Percentiles rank a stretch among this genome's conserved stretches.
Evolutionary conservation across 2,329 filamentous ascomycete genomes (phyloP).

Genomic region (Cryphonectria naterciae): DNA sequence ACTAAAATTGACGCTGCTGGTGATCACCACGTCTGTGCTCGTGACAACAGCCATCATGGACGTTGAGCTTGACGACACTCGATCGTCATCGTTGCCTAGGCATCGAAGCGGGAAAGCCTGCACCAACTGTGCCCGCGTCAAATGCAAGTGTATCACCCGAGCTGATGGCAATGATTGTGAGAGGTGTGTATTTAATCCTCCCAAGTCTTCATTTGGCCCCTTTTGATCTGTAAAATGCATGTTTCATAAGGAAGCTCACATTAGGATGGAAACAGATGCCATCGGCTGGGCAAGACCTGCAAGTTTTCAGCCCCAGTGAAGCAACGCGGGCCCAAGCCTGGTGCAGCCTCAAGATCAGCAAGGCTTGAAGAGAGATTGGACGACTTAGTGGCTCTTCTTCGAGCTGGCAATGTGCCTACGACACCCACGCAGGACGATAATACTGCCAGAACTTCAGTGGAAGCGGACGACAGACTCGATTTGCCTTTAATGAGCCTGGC

Average conservation of each 20-base stretch:
- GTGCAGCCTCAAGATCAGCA: slow-evolving; percentile 41
- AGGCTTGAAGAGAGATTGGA: slow-evolving; percentile 56
- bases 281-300: background rate
- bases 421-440: background rate
- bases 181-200: background rate
- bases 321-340: slow-evolving; percentile 41
- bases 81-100: background rate
- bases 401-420: slow-evolving; percentile 27
- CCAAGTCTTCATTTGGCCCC: background rate
- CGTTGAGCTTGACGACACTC: background rate
- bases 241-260: background rate
- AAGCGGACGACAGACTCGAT: background rate
- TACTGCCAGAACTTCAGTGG: background rate
- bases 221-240: background rate
- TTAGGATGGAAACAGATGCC: background rate
- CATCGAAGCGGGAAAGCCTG: slow-evolving; percentile 13
- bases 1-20: background rate
- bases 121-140: slow-evolving; percentile 12
- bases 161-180: background rate
- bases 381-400: slow-evolving; percentile 51
- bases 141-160: slow-evolving; percentile 12
- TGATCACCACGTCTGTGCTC: background rate
- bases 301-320: slow-evolving; percentile 35
- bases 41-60: background rate
- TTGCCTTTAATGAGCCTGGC: background rate